phyloP scores from a whole-genome alignment of 345 rosid genomes.

The Citropsis articulata region DNA sequence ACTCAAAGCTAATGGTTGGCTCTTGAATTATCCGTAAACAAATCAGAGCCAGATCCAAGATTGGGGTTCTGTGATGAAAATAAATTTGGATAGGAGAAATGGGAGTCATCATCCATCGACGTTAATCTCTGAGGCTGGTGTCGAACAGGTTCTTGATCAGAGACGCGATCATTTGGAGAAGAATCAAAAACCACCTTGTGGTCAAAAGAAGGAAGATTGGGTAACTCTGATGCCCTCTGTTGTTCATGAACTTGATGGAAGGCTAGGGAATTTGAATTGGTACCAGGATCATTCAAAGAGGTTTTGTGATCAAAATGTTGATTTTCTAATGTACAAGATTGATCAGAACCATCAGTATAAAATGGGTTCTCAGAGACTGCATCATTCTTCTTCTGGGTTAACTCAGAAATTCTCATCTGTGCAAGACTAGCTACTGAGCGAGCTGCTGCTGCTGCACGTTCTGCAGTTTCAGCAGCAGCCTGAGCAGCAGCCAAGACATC shows the following conservation, averaged over 20 bases:
- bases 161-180: conserved; percentile 14
- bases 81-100: conserved; percentile 79
- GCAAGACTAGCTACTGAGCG: conserved; percentile 92
- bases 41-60: conserved; percentile 32
- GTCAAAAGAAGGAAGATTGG: conserved; percentile 35
- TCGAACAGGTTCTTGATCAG: conserved; percentile 21
- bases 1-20: conserved; percentile 29
- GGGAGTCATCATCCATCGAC: conserved; percentile 77
- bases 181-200: conserved; percentile 30
- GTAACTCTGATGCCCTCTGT: conserved; percentile 15
- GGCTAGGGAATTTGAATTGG: background rate
- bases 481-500: conserved; percentile 89
- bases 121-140: conserved; percentile 66
- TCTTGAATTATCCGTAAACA: conserved; percentile 27
- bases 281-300: conserved; percentile 25
- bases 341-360: conserved; percentile 32
- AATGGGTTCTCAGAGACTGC: conserved; percentile 63
- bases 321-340: conserved; percentile 26
- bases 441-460: conserved; percentile 86
- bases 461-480: conserved; percentile 89
- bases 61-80: conserved; percentile 41
- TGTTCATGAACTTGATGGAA: conserved; percentile 13
- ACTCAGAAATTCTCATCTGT: conserved; percentile 70
- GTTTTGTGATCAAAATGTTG: conserved; percentile 38
- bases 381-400: conserved; percentile 51